Evolutionary conservation across 805 yeast genomes (phyloP), one percentile per base, ranked within the genome.

Genomic region (Candida dajiaensis): DNA sequence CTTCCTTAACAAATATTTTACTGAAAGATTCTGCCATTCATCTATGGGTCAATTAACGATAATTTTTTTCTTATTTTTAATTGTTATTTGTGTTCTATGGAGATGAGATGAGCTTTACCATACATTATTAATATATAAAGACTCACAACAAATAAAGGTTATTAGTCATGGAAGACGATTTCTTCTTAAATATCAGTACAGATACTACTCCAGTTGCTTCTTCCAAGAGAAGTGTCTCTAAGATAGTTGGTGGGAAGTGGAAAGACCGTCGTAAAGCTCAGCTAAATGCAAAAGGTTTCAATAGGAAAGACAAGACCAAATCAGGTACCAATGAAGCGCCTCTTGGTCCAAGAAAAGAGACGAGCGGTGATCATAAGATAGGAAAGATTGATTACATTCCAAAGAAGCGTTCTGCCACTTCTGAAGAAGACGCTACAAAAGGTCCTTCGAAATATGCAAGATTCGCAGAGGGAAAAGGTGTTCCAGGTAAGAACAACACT

Each of bases 241-340:
- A 74, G 58, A 74, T 80, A 2, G 70, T 76, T 2, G 92, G 92
- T 33, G 96, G 95, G 15, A 76, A 75, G 52, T 88, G 96, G 96
- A 83, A 77, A 56, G 95, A 88, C 47, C 75, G 95, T 51, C 70
- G 94, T 55, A 79, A 77, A 38, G 60, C 57, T 13, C 58, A 50
- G 42, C 33, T 56, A 13, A 48, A 50, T 35, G 55, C 57, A 11
- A 55, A 50, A 44, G 62, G 61, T 36, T 19, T 56, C 35, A 52
- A 49, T 11, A 25, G 20, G 29, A 29, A 19, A 13, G 20, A 40
- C 6, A 45, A 33, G 6, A 40, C 41, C 12, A 40, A n/a, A 6
- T 20, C 22, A 18, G 52, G 47, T 22, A 46, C 33, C 6, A 52
- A 52, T 3, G n/a, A 51, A 13, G 45, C 41, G 3, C 51, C 53